phyloP scores from a whole-genome alignment of 202 grass and related monocot genomes.

The Setaria viridis region DNA sequence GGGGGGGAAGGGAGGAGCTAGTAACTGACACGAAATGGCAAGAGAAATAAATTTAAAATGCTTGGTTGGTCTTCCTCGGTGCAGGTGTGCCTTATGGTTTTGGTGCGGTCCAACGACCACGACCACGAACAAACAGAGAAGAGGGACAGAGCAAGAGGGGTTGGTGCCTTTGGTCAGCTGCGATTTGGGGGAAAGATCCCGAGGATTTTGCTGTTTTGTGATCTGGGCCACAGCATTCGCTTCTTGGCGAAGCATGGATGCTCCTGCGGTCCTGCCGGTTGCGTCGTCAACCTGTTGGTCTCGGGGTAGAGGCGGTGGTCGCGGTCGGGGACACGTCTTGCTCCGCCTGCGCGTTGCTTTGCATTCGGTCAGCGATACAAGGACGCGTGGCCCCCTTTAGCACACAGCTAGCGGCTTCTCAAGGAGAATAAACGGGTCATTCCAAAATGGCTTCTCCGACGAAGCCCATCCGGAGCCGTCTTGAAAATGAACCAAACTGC shows the following conservation, averaged over 20 bases:
- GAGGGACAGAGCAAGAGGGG: background rate
- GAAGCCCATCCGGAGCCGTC: too few relatives aligned
- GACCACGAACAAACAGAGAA: background rate
- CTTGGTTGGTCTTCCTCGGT: constrained; percentile 6
- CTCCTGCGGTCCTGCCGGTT: background rate
- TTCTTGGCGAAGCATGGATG: constrained; percentile 1
- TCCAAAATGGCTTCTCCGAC: too few relatives aligned
- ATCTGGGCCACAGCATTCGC: background rate
- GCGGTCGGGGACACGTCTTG: background rate
- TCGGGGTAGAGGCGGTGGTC: background rate
- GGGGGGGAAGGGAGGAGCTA: background rate
- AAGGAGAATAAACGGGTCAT: too few relatives aligned
- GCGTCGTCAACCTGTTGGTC: background rate
- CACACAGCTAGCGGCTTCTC: too few relatives aligned
- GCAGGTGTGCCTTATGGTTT: background rate
- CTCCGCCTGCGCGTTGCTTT: background rate
- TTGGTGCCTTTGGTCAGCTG: background rate
- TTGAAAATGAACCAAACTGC: too few relatives aligned
- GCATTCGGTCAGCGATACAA: too few relatives aligned
- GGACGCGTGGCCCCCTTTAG: too few relatives aligned
- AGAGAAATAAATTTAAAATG: constrained; percentile 20
- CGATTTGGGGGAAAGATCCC: background rate
- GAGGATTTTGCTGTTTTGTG: background rate
- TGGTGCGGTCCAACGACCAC: constrained; percentile 25
- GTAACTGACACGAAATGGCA: constrained; percentile 43